Evolutionary conservation across 768 basidiomycete genomes (phyloP), one percentile per base, ranked within the genome.

Genomic region (Mycena metata): DNA sequence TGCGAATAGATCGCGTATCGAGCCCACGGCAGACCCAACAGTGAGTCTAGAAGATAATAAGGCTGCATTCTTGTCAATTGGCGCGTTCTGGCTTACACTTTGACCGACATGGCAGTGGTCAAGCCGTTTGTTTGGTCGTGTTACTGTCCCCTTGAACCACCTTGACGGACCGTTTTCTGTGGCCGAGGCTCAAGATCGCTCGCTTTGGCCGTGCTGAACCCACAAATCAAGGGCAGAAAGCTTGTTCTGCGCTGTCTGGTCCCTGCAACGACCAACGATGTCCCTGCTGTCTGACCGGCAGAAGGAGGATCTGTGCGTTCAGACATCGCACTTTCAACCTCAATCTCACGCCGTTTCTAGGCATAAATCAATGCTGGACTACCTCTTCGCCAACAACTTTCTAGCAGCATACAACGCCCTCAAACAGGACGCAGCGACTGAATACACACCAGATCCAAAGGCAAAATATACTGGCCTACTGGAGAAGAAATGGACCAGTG

Each of bases 401-500:
- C 84, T 76, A 45, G 83, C 85, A 69, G 89, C 91, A 24, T 92
- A 85, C 74, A 85, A 88, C 70, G 87, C 89, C 24, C 79, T 88
- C 69, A 88, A 86, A 75, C 76, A 82, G 46, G 87, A 89, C 66
- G 79, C 85, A 36, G 83, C 85, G 63, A 76, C 86, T 30, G 88
- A 90, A 67, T 93, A 92, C 77, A 84, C 86, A 5, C 93, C 93
- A 17, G 96, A 97, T 83, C 89, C 94, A 24, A 95, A 93, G 77
- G 90, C 94, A 57, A 92, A 94, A 78, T 92, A 90, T 74, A 90
- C 90, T 2, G 96, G 96, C 1, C 81, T 98, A 64, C 81, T 98
- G 67, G 96, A 95, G 84, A 97, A 97, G 90, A 98, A 98, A 80
- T 98, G 96, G 96, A 97, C 95, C 55, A 94, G 92, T 76, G 95